Evolutionary conservation across 2,329 filamentous ascomycete species (phyloP).

Genomic region (Cladobotryum protrusum): DNA sequence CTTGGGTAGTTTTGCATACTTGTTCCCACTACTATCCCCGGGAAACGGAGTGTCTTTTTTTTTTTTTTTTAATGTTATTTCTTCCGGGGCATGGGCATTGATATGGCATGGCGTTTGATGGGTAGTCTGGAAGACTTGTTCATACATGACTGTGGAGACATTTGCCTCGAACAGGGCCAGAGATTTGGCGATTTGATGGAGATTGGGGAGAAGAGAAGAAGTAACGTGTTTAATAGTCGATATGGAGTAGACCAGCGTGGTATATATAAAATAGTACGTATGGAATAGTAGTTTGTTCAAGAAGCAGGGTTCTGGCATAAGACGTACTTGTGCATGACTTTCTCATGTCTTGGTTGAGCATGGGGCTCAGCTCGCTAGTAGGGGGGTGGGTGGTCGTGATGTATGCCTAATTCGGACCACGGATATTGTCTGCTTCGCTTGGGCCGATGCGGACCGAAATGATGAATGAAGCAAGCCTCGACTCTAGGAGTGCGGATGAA

Average conservation of each 20-base stretch:
- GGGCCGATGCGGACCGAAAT: too few relatives aligned
- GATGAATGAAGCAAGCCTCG: too few relatives aligned
- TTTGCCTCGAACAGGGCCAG: background rate
- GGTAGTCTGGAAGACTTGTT: conserved; percentile 7
- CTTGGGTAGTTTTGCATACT: conserved; percentile 1
- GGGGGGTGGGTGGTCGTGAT: too few relatives aligned
- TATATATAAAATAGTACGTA: background rate
- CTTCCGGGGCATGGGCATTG: conserved; percentile 12
- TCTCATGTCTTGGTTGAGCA: too few relatives aligned
- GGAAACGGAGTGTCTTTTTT: background rate
- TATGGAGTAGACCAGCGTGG: background rate
- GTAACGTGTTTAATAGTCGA: background rate
- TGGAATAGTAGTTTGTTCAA: background rate
- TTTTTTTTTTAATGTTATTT: conserved; percentile 12
- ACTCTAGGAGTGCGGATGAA: too few relatives aligned
- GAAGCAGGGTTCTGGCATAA: background rate
- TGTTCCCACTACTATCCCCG: conserved; percentile 3
- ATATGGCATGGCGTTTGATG: conserved; percentile 19
- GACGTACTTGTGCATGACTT: too few relatives aligned
- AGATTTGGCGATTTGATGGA: background rate
- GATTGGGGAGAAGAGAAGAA: background rate
- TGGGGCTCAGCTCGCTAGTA: too few relatives aligned
- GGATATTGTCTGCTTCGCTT: too few relatives aligned
- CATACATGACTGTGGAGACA: background rate
- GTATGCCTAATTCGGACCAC: too few relatives aligned